Conservation (phyloP, 768 basidiomycete species). For the Calocybe indica region DNA sequence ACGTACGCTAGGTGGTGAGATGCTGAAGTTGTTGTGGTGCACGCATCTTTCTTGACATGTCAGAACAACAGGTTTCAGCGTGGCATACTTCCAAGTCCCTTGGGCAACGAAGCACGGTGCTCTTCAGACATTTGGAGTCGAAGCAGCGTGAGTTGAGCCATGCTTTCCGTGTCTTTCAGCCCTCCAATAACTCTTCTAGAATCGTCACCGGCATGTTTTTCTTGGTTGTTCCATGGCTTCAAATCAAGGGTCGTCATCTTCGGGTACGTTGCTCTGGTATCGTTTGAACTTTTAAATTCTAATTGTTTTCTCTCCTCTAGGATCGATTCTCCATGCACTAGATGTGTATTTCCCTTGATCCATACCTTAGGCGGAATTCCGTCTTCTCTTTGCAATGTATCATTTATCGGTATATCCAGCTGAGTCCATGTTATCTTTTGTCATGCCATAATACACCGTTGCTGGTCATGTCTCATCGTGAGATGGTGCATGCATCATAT, state of each 20-base stretch:
- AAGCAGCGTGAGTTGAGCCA: conserved; percentile 44
- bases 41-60: neutral
- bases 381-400: no score
- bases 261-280: conserved; percentile 29
- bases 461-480: no score
- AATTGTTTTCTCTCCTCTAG: neutral
- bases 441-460: no score
- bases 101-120: conserved; percentile 60
- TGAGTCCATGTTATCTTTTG: no score
- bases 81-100: conserved; percentile 62
- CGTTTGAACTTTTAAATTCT: neutral
- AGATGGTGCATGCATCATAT: neutral
- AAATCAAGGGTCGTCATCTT: conserved; percentile 39
- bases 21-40: no score
- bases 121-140: conserved; percentile 54
- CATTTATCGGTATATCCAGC: no score
- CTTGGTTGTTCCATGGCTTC: conserved; percentile 44
- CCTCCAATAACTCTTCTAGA: conserved; percentile 14
- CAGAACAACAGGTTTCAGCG: conserved; percentile 41
- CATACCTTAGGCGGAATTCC: neutral
- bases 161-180: neutral
- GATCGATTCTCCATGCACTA: conserved; percentile 4
- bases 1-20: conserved; percentile 44
- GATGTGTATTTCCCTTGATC: neutral
- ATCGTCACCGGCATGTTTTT: conserved; percentile 47